Evolutionary conservation across 345 rosid genomes (phyloP), one percentile per base, ranked within the genome.

Genomic region (Gossypioides kirkii): DNA sequence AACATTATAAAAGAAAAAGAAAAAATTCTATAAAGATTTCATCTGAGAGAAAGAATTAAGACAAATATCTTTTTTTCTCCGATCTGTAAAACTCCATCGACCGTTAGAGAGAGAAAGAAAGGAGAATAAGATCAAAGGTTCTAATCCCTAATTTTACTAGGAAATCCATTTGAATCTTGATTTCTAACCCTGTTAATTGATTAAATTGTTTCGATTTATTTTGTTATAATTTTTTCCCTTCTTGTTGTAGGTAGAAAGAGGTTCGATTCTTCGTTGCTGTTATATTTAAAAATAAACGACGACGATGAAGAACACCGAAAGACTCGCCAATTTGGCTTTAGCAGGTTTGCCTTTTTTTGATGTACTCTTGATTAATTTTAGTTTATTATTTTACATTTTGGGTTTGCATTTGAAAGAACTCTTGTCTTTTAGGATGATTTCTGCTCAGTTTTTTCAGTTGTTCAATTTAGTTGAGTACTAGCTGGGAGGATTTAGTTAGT

Each of bases 261-360:
- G 47, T 3, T 63, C 1, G 16, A 65, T 10, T 65, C 46, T 47
- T 67, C 6, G 13, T 14, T 52, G 22, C 42, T 68, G 58, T 47
- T 47, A 17, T 26, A 9, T 26, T 9, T 14, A 32, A 54, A 47
- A 47, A 47, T 47, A 47, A 43, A 12, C 26, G 22, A 26, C 59
- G 20, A 77, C n/a, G 72, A 92, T 92, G 97, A 94, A 89, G 89
- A 91, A 84, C 77, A 63, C 82, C 68, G 98, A 93, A 79, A 89
- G 88, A 75, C 52, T 91, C 16, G 92, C 98, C 2, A 91, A 90
- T 82, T 66, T 86, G 49, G 94, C 91, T 52, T 89, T 93, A 73
- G 97, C 89, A 90, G 98, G 98, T 93, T 77, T 64, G 76, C 2
- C 6, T 2, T 45, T 55, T 32, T 16, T 50, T 49, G 18, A 49